Conservation (phyloP, 1,139 yeast species). For the Pichia sp. region DNA sequence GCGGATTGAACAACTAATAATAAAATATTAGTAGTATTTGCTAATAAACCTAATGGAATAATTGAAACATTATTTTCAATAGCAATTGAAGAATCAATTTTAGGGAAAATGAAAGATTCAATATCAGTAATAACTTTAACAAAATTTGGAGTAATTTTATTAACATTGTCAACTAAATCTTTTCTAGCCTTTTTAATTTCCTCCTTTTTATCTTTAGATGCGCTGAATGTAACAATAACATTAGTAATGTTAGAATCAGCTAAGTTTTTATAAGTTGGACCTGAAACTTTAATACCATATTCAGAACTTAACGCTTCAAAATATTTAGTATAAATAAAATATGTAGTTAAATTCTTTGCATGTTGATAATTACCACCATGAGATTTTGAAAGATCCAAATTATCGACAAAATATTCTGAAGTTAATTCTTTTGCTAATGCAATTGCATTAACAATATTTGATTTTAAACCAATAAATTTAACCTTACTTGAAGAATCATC, state of each 20-base stretch:
- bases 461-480: conserved; percentile 58
- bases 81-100: conserved; percentile 44
- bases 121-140: conserved; percentile 58
- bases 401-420: conserved; percentile 52
- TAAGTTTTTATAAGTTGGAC: conserved; percentile 44
- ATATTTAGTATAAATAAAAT: conserved; percentile 47
- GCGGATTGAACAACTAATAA: conserved; percentile 41
- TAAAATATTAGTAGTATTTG: conserved; percentile 34
- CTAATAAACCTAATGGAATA: conserved; percentile 46
- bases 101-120: conserved; percentile 57
- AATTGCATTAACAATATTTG: conserved; percentile 55
- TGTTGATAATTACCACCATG: conserved; percentile 76
- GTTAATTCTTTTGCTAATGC: conserved; percentile 47
- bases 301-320: conserved; percentile 43
- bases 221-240: conserved; percentile 35
- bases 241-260: conserved; percentile 28
- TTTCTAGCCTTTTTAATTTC: conserved; percentile 50
- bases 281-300: conserved; percentile 46
- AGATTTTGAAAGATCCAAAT: conserved; percentile 78
- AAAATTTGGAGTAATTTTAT: conserved; percentile 63
- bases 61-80: conserved; percentile 46
- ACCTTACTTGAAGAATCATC: conserved; percentile 36
- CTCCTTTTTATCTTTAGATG: conserved; percentile 33
- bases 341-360: conserved; percentile 67
- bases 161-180: conserved; percentile 66